Evolutionary conservation across 148 eudicot genomes (phyloP), one percentile per base, ranked within the genome.

Genomic region (Camellia lanceoleosa): DNA sequence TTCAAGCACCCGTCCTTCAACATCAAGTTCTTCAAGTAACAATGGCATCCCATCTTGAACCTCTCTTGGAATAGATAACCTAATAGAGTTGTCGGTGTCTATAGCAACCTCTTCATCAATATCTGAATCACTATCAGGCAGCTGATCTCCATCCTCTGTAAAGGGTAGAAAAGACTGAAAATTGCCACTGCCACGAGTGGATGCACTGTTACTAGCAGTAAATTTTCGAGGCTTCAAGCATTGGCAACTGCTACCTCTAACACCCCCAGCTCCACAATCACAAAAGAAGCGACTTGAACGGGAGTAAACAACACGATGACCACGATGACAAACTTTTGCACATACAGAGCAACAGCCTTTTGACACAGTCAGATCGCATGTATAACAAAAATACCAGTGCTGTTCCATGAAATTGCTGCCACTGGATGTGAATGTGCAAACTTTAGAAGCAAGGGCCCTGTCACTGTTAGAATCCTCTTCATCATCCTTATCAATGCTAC

Each of bases 331-430:
- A 70, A 97, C 98, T 89, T 97, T 97, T 74, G 99, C 99, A 88
- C 98, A 97, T 23, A 97, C 97, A 87, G 99, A 97, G 85, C 99
- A 97, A 80, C 99, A 97, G 74, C 99, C 99, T 85, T 97, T 97
- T 54, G 99, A 94, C 62, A 97, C 97, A 41, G 99, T 97, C 73
- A 97, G 85, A 87, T 97, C 99, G 84, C 99, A 97, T 43, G 99
- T 97, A 85, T 97, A 97, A 81, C 99, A 97, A 79, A 97, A 97
- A 79, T 97, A 97, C 99, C 99, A 97, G 80, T 97, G 99, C 51
- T 97, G 99, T 78, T 97, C 99, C 99, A 94, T 92, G 84, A 94
- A 97, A 87, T 94, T 97, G 89, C 98, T 97, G 70, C 99, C 99
- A 83, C 99, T 97, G 79, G 99, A 97, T 67, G 99, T 97, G 83